Evolutionary conservation across 2,329 filamentous ascomycete species (phyloP).

Genomic region (Calonectria hongkongensis): DNA sequence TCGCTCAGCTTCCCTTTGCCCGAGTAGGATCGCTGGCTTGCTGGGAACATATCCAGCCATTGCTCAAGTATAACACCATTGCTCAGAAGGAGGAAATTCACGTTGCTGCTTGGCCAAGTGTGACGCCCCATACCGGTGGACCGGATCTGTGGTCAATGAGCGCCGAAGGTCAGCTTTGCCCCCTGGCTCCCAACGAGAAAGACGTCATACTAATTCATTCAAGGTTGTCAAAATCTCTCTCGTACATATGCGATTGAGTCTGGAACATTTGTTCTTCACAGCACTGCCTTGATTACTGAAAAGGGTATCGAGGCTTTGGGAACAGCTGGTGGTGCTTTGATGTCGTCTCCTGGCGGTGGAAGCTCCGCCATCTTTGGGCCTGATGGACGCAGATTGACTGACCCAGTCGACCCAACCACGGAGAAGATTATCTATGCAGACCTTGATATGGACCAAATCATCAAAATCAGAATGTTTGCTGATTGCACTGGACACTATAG

Average conservation of each 20-base stretch:
- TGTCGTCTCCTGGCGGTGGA: conserved; percentile 28
- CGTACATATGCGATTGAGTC: conserved; percentile 36
- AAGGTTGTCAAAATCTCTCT: conserved; percentile 31
- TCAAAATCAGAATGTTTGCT: conserved; percentile 16
- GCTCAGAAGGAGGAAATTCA: conserved; percentile 66
- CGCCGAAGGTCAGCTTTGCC: conserved; percentile 20
- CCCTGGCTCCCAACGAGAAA: no score
- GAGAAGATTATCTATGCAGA: conserved; percentile 27
- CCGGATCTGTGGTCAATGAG: conserved; percentile 32
- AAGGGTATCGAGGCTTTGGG: conserved; percentile 22
- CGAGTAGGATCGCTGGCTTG: conserved; percentile 66
- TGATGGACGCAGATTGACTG: conserved; percentile 28
- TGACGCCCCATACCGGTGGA: conserved; percentile 20
- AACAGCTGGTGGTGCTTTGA: conserved; percentile 1
- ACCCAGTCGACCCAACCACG: neutral
- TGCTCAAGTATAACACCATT: conserved; percentile 66
- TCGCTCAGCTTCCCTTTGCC: conserved; percentile 60
- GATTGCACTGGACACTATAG: conserved; percentile 33
- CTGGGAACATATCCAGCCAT: conserved; percentile 69
- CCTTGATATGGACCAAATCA: conserved; percentile 28
- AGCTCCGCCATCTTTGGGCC: conserved; percentile 31
- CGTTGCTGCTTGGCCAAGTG: conserved; percentile 67
- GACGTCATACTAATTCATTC: neutral
- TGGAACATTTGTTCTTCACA: conserved; percentile 30
- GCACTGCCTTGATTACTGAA: conserved; percentile 22